Evolutionary conservation across 176 grass and related monocot species (phyloP).

Genomic region (Carex parvula): DNA sequence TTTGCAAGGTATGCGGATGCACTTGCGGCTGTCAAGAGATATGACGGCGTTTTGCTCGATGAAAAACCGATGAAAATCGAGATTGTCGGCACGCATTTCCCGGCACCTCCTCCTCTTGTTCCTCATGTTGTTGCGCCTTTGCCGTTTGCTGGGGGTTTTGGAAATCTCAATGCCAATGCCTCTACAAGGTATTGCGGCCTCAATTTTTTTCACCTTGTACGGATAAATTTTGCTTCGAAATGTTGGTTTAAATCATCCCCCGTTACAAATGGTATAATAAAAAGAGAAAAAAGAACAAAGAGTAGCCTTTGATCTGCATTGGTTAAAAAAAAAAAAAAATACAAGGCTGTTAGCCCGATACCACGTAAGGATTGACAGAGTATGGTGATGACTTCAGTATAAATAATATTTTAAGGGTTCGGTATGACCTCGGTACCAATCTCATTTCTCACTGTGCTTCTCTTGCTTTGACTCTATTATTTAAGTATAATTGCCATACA

Average conservation of each 20-base stretch:
- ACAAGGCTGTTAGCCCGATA: not conserved
- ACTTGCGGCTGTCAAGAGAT: conserved; percentile 59
- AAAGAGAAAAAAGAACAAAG: not conserved
- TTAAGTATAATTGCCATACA: not conserved
- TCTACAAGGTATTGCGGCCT: conserved; percentile 39
- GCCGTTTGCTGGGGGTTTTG: conserved; percentile 9
- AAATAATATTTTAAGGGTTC: not conserved
- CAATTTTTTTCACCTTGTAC: not conserved
- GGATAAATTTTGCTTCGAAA: not conserved
- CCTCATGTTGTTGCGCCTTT: conserved; percentile 3
- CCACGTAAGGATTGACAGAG: not conserved
- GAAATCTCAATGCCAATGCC: conserved; percentile 27
- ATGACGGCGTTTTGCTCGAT: conserved; percentile 61
- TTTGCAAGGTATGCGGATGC: conserved; percentile 53
- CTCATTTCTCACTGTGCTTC: not conserved
- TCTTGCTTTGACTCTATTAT: not conserved
- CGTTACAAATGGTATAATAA: not conserved
- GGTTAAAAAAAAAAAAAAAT: not conserved
- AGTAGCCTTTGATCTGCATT: not conserved
- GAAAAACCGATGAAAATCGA: conserved; percentile 70
- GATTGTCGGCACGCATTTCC: conserved; percentile 47
- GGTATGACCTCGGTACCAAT: not conserved
- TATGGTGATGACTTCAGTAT: not conserved
- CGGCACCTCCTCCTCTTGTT: conserved; percentile 22
- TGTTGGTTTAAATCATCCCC: not conserved